Percentiles rank a stretch among this genome's conserved stretches.
Evolutionary conservation across 768 basidiomycete genomes (phyloP).

Genomic region (Lentinula lateritia): DNA sequence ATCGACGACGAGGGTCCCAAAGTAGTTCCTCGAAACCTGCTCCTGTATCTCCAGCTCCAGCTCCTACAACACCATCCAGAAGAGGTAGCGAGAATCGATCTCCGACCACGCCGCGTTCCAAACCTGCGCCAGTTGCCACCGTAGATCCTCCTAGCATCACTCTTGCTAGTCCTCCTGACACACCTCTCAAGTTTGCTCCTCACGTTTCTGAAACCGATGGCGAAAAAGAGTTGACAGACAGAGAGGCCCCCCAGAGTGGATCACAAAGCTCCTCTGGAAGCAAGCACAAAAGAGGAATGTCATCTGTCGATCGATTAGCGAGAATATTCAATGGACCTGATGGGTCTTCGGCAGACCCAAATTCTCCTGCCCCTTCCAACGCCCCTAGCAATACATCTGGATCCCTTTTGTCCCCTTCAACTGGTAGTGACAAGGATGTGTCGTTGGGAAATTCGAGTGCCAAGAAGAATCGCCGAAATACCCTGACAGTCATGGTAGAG

Average conservation of each 20-base stretch:
- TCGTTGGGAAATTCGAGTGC: slow-evolving; percentile 7
- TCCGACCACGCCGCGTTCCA: slow-evolving; percentile 18
- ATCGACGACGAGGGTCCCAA: slow-evolving; percentile 28
- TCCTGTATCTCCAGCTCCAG: slow-evolving; percentile 21
- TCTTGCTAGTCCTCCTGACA: slow-evolving; percentile 36
- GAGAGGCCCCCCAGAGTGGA: background rate
- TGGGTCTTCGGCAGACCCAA: background rate
- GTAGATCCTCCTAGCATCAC: slow-evolving; percentile 29
- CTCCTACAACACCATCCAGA: slow-evolving; percentile 6
- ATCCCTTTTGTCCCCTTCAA: slow-evolving; percentile 10
- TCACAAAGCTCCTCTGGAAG: slow-evolving; percentile 7
- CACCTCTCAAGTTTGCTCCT: slow-evolving; percentile 20
- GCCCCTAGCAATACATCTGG: background rate
- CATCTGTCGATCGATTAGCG: background rate
- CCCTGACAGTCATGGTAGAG: slow-evolving; percentile 83
- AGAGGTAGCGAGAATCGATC: background rate
- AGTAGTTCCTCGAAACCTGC: slow-evolving; percentile 25
- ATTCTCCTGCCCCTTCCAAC: background rate
- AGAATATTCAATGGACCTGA: slow-evolving; percentile 2
- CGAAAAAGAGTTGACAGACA: slow-evolving; percentile 9
- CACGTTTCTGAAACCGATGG: slow-evolving; percentile 12
- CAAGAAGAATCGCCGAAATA: slow-evolving; percentile 72
- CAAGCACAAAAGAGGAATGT: slow-evolving; percentile 8
- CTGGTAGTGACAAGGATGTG: slow-evolving; percentile 24
- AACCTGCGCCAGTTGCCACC: slow-evolving; percentile 23